phyloP scores from a whole-genome alignment of 1,139 yeast genomes.

The Candida sp. region DNA sequence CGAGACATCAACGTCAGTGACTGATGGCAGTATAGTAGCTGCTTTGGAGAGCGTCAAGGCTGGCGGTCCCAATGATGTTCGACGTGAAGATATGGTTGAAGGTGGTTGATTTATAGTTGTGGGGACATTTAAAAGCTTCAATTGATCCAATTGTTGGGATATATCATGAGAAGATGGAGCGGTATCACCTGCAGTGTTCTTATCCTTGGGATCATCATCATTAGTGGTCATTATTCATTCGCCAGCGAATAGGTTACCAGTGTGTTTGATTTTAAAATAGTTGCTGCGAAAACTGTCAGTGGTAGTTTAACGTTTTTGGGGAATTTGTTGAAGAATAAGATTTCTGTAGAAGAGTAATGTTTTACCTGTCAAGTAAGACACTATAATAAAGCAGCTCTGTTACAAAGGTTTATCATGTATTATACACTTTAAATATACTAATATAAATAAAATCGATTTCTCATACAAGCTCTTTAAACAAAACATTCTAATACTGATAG shows the following conservation, averaged over 20 bases:
- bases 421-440: too few relatives aligned
- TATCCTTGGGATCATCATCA: background rate
- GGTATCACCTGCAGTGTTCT: slow-evolving; percentile 7
- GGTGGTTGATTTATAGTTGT: background rate
- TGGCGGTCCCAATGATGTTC: background rate
- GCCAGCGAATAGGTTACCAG: slow-evolving; percentile 1
- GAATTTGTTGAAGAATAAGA: too few relatives aligned
- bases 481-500: too few relatives aligned
- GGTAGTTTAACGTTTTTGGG: too few relatives aligned
- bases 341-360: too few relatives aligned
- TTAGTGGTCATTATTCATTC: slow-evolving; percentile 1
- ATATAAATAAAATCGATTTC: too few relatives aligned
- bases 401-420: too few relatives aligned
- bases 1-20: slow-evolving; percentile 1
- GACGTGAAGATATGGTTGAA: background rate
- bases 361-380: too few relatives aligned
- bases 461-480: too few relatives aligned
- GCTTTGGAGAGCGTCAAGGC: background rate
- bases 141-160: background rate
- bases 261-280: background rate
- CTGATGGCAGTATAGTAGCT: slow-evolving; percentile 1
- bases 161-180: background rate
- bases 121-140: background rate
- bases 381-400: too few relatives aligned
- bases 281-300: background rate